Base-by-base conservation (phyloP, 306 rosid genomes). In the Purshia tridentata region DNA sequence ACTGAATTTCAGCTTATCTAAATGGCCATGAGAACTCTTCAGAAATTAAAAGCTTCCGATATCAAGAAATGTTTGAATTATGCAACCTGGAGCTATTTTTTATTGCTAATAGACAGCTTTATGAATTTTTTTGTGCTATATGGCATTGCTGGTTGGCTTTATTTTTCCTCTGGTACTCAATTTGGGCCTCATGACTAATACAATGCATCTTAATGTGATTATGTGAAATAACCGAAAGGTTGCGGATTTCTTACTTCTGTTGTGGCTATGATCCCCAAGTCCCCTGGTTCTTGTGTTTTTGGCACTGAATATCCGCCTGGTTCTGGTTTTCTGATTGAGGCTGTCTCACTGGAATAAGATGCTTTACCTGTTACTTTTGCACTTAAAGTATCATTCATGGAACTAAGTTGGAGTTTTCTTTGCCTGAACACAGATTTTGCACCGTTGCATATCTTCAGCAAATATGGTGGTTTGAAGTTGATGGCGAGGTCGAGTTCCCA, bases 391-490 rank as follows among this genome's bases (percentile, higher is more conserved):
- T n/a, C n/a, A n/a, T 45, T 42, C 1, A 8, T 39, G 41, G 59
- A 64, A 42, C 68, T 73, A 78, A 79, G 11, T 72, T 8, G 18
- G 48, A 14, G 13, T 69, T 69, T 59, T 37, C 76, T 68, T 72
- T 77, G 55, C 64, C 69, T 46, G 15, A n/a, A 22, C 75, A 49
- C 72, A 91, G 99, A 73, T 91, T 94, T 76, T 50, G 70, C 22
- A 76, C 72, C 7, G 88, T 91, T 57, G 99, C 99, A 11, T 95
- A 87, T 80, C 97, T 95, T 75, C 96, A 90, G 70, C 99, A 95
- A 76, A 86, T 84, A 65, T 95, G 99, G 99, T 95, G 99, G 99
- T 90, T 95, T 81, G 98, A 95, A 78, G 99, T 91, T 49, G 92
- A 87, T n/a, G 98, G 97, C 11, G 96, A 91, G 79, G 85, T 91